Percentiles rank a stretch among this genome's conserved stretches.
These are phyloP conservation scores for Lasiosphaeria ovina DNA, from an alignment of 495 filamentous ascomycete species.

Conservation along the genomic window DNA sequence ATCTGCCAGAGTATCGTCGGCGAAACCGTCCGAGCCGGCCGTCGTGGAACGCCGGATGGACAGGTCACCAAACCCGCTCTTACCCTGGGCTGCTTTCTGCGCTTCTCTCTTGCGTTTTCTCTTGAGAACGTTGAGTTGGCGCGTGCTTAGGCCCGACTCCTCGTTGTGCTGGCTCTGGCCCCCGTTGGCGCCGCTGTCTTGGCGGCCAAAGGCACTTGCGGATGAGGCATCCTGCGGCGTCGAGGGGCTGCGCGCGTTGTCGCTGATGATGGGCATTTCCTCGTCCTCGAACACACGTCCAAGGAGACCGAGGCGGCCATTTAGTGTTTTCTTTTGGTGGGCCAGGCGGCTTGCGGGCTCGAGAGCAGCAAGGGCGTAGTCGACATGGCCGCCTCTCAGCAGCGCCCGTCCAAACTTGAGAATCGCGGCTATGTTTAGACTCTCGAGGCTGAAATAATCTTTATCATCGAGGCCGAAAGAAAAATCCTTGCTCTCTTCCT, in stretches of 20 bases:
- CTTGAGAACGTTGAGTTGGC: slow-evolving; percentile 91
- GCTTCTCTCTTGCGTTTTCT: slow-evolving; percentile 82
- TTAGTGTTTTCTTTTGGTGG: slow-evolving; percentile 86
- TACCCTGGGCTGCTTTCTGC: slow-evolving; percentile 67
- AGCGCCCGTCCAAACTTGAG: slow-evolving; percentile 78
- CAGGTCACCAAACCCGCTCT: slow-evolving; percentile 81
- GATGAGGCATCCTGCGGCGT: slow-evolving; percentile 40
- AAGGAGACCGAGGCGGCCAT: slow-evolving; percentile 74
- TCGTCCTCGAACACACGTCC: slow-evolving; percentile 80
- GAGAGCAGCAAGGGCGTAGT: slow-evolving; percentile 76
- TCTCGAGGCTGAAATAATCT: slow-evolving; percentile 66
- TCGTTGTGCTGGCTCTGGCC: slow-evolving; percentile 48
- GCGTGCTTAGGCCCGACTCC: slow-evolving; percentile 75
- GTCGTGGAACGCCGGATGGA: slow-evolving; percentile 65
- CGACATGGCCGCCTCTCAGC: slow-evolving; percentile 77
- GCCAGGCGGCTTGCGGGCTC: slow-evolving; percentile 77
- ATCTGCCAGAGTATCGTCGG: slow-evolving; percentile 62
- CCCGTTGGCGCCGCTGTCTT: slow-evolving; percentile 31
- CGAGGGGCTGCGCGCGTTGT: slow-evolving; percentile 36
- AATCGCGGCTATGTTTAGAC: slow-evolving; percentile 74
- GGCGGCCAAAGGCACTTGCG: slow-evolving; percentile 43
- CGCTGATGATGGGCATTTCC: slow-evolving; percentile 56
- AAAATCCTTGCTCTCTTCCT: slow-evolving; percentile 47
- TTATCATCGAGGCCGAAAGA: slow-evolving; percentile 50
- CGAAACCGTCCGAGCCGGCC: slow-evolving; percentile 45